Evolutionary conservation across 179 eudicot genomes (phyloP).

Genomic region (Heliamphora pulchella): DNA sequence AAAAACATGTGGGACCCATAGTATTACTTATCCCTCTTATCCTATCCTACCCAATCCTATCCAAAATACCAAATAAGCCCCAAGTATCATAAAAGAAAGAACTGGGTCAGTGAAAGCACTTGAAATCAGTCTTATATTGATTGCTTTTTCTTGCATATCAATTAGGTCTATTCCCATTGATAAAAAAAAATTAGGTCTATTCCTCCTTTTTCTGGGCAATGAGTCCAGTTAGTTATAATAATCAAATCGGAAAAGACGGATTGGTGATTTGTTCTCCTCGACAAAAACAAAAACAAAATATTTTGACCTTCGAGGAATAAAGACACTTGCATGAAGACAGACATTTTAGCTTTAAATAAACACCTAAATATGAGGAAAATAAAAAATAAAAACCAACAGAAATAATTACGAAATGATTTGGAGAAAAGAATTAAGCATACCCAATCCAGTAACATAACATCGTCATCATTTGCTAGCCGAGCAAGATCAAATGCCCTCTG

Average conservation of each 20-base stretch:
- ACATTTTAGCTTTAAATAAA: not conserved
- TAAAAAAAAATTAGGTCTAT: too few relatives aligned
- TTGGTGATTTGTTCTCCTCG: not conserved
- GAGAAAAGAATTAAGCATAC: constrained; percentile 28
- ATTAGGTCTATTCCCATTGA: too few relatives aligned
- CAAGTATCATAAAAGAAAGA: not conserved
- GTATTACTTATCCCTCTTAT: too few relatives aligned
- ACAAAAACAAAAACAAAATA: not conserved
- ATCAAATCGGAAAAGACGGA: not conserved
- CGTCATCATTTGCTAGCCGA: constrained; percentile 65
- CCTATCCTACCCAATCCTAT: too few relatives aligned
- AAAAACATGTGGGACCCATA: too few relatives aligned
- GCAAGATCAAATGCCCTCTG: constrained; percentile 69
- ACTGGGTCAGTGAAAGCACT: not conserved
- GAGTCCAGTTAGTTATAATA: not conserved
- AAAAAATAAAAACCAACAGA: not conserved
- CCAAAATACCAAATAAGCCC: too few relatives aligned
- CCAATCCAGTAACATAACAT: constrained; percentile 72
- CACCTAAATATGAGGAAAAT: not conserved
- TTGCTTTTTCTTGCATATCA: too few relatives aligned
- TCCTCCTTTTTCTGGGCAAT: not conserved
- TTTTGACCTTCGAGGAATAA: not conserved
- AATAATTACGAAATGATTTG: too few relatives aligned
- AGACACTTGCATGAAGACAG: not conserved
- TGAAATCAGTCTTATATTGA: too few relatives aligned